phyloP scores from a whole-genome alignment of 495 filamentous ascomycete genomes.

The Aspergillus biplanus region DNA sequence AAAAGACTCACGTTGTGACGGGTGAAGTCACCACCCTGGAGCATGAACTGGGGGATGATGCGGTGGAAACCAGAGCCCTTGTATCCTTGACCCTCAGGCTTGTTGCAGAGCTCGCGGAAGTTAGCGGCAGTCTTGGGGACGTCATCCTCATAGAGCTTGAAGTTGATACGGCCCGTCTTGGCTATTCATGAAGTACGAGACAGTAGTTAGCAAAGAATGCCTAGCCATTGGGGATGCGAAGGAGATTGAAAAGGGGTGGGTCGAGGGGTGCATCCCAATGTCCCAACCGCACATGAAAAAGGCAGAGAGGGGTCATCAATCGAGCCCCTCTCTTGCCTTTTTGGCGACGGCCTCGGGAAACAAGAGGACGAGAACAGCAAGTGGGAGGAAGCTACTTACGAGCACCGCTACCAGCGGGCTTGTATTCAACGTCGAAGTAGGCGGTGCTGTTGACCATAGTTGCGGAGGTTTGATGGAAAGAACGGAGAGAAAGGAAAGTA shows the following conservation, averaged over 20 bases:
- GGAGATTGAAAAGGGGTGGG: slow-evolving; percentile 15
- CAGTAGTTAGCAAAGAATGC: slow-evolving; percentile 11
- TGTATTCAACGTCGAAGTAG: slow-evolving; percentile 67
- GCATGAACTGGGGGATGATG: slow-evolving; percentile 98
- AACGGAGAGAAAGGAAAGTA: slow-evolving; percentile 51
- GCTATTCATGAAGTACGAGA: slow-evolving; percentile 45
- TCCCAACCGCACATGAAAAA: slow-evolving; percentile 7
- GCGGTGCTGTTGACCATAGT: slow-evolving; percentile 64
- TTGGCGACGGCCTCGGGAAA: neutral
- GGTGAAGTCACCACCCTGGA: slow-evolving; percentile 99
- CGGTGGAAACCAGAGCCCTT: slow-evolving; percentile 93
- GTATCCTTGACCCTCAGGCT: slow-evolving; percentile 86
- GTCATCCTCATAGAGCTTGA: slow-evolving; percentile 83
- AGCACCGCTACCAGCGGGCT: slow-evolving; percentile 59
- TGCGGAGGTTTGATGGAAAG: slow-evolving; percentile 65
- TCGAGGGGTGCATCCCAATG: neutral
- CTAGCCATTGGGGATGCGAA: slow-evolving; percentile 16
- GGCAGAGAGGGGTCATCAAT: slow-evolving; percentile 23
- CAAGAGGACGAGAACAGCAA: slow-evolving; percentile 6
- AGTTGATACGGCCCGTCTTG: slow-evolving; percentile 81
- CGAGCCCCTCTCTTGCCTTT: neutral
- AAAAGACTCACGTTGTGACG: slow-evolving; percentile 72
- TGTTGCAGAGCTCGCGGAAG: slow-evolving; percentile 96
- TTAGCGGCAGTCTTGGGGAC: slow-evolving; percentile 95
- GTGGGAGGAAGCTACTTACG: slow-evolving; percentile 54